phyloP scores from a whole-genome alignment of 140 eudicot species.

The Flaveria floridana region DNA sequence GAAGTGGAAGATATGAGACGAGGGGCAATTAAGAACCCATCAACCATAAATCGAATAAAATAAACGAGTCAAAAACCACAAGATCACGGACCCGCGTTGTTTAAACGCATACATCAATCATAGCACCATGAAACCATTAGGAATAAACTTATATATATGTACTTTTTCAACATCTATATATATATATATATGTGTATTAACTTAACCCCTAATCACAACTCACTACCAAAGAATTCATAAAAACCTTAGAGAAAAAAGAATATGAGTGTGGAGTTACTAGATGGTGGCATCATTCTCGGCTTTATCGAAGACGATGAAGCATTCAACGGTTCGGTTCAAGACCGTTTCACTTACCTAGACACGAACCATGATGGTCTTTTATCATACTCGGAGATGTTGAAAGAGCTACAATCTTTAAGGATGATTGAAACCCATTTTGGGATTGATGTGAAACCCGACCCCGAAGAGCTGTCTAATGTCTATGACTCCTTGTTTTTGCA shows the following conservation, averaged over 20 bases:
- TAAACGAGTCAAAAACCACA: constrained; percentile 36
- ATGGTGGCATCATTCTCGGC: constrained; percentile 40
- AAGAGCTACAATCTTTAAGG: constrained; percentile 44
- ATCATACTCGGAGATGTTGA: constrained; percentile 47
- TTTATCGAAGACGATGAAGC: constrained; percentile 51
- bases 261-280: constrained; percentile 55
- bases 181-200: constrained; percentile 26
- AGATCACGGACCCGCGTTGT: constrained; percentile 30
- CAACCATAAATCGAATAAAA: constrained; percentile 14
- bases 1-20: constrained; percentile 12
- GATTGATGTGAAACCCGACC: constrained; percentile 41
- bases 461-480: constrained; percentile 35
- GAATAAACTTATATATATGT: constrained; percentile 6
- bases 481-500: constrained; percentile 39
- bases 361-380: constrained; percentile 50
- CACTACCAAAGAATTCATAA: constrained; percentile 6
- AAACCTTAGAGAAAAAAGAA: not conserved
- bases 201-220: constrained; percentile 23
- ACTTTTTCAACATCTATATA: constrained; percentile 22
- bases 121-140: constrained; percentile 25
- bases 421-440: constrained; percentile 51
- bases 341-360: constrained; percentile 44
- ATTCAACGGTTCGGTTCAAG: constrained; percentile 37
- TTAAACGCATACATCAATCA: constrained; percentile 30
- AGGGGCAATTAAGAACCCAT: constrained; percentile 34